phyloP scores from a whole-genome alignment of 495 filamentous ascomycete species.

The Talaromyces liani region DNA sequence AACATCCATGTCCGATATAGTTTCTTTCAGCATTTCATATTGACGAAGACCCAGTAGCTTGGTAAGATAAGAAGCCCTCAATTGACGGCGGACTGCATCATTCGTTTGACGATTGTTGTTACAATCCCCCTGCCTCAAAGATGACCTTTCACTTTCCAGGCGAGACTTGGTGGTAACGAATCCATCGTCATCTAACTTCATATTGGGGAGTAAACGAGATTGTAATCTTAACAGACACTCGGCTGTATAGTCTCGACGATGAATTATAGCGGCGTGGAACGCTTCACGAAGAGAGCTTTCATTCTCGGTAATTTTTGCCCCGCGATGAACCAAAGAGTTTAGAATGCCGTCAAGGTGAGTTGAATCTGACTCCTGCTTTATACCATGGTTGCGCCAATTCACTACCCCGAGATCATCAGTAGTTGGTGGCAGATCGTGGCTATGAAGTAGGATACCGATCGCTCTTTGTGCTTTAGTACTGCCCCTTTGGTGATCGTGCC shows the following conservation, averaged over 20 bases:
- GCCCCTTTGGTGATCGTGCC: neutral
- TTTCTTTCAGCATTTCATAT: conserved; percentile 10
- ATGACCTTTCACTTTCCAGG: conserved; percentile 2
- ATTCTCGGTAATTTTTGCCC: neutral
- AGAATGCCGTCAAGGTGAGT: conserved; percentile 9
- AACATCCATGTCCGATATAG: neutral
- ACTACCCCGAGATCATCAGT: neutral
- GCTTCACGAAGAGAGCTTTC: conserved; percentile 1
- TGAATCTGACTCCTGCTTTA: neutral
- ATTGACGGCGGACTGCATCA: neutral
- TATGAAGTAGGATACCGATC: neutral
- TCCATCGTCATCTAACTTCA: neutral
- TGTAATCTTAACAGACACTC: conserved; percentile 7
- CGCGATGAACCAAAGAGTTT: conserved; percentile 1
- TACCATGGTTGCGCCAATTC: neutral
- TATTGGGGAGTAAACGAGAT: neutral
- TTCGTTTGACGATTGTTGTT: neutral
- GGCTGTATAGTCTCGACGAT: conserved; percentile 10
- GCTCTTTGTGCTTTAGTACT: conserved; percentile 1
- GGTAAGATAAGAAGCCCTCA: neutral
- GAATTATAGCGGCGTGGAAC: conserved; percentile 7
- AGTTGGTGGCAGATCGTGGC: neutral
- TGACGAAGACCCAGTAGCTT: conserved; percentile 8
- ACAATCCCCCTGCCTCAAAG: neutral
- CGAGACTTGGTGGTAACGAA: conserved; percentile 1